Conservation (phyloP, 2,329 filamentous ascomycete species). For the Waltergamsia citrina region DNA sequence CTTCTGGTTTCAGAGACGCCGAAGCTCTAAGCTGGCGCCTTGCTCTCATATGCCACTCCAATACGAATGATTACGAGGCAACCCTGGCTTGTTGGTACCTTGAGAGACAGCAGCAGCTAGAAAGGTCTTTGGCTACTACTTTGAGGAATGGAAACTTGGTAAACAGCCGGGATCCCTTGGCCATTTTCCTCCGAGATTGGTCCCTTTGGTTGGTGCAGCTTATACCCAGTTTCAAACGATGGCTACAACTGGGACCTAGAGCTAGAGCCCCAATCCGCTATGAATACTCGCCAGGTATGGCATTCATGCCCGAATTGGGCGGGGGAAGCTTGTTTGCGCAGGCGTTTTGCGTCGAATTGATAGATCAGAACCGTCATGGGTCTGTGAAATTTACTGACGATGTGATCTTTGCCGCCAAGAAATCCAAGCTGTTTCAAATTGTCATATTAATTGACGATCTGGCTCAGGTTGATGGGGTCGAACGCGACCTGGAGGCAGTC, state of each 20-base stretch:
- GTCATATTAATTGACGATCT: not conserved
- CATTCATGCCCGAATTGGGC: slow-evolving; percentile 5
- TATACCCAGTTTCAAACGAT: slow-evolving; percentile 6
- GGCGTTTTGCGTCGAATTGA: slow-evolving; percentile 2
- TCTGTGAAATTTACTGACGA: slow-evolving; percentile 7
- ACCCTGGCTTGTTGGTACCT: slow-evolving; percentile 7
- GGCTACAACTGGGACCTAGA: slow-evolving; percentile 6
- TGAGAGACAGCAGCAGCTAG: slow-evolving; percentile 11
- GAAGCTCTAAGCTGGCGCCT: slow-evolving; percentile 23
- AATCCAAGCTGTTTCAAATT: slow-evolving; percentile 1
- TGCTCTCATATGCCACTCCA: slow-evolving; percentile 1
- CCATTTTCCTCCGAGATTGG: slow-evolving; percentile 9
- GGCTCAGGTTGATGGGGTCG: not conserved
- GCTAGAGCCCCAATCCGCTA: slow-evolving; percentile 6
- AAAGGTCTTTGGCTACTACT: slow-evolving; percentile 7
- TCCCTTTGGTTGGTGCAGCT: slow-evolving; percentile 9
- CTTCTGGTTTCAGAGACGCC: slow-evolving; percentile 22
- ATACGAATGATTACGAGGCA: slow-evolving; percentile 1
- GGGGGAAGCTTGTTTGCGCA: slow-evolving; percentile 5
- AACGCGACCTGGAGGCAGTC: not conserved
- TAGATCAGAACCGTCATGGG: not conserved
- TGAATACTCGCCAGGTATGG: slow-evolving; percentile 6
- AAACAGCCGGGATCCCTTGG: slow-evolving; percentile 4
- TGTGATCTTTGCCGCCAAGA: slow-evolving; percentile 4
- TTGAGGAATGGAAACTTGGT: slow-evolving; percentile 8